These are phyloP conservation scores for Diaporthe ampelina DNA, from an alignment of 2,329 filamentous ascomycete genomes.

Conservation along the genomic window DNA sequence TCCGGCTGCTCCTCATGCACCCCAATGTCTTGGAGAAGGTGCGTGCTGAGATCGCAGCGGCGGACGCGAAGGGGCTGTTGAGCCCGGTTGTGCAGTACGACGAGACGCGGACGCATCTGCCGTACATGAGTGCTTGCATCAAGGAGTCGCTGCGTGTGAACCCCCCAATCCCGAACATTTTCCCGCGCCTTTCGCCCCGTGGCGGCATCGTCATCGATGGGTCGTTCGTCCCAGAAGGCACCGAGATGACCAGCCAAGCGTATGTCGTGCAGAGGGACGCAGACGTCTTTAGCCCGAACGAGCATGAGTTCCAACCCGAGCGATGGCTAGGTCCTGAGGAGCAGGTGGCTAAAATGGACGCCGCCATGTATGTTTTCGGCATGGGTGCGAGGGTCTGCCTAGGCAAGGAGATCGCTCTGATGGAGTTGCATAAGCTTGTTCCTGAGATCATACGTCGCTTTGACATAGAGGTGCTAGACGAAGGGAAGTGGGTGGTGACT, in stretches of 20 bases:
- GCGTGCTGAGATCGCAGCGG: conserved; percentile 58
- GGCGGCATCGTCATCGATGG: conserved; percentile 19
- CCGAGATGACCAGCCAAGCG: conserved; percentile 21
- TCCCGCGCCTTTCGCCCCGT: conserved; percentile 41
- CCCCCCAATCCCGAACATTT: conserved; percentile 47
- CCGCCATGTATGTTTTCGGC: conserved; percentile 26
- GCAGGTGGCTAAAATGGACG: conserved; percentile 11
- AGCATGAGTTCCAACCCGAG: conserved; percentile 37
- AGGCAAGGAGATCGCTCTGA: conserved; percentile 61
- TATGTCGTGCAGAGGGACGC: conserved; percentile 29
- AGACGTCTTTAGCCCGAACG: conserved; percentile 19
- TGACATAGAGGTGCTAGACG: neutral
- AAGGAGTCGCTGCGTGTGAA: conserved; percentile 55
- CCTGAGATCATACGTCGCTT: conserved; percentile 50
- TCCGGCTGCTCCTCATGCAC: conserved; percentile 63
- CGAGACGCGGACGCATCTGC: conserved; percentile 51
- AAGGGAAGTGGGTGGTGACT: conserved; percentile 16
- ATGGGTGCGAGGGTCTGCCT: conserved; percentile 64
- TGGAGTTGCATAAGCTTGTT: conserved; percentile 58
- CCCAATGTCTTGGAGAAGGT: conserved; percentile 58
- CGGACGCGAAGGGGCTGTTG: conserved; percentile 40
- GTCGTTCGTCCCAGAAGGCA: neutral
- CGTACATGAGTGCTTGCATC: conserved; percentile 57
- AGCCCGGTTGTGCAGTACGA: conserved; percentile 41
- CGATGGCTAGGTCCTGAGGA: conserved; percentile 21